Evolutionary conservation across 169 alveolate species (phyloP).

Genomic region (Babesia divergens): DNA sequence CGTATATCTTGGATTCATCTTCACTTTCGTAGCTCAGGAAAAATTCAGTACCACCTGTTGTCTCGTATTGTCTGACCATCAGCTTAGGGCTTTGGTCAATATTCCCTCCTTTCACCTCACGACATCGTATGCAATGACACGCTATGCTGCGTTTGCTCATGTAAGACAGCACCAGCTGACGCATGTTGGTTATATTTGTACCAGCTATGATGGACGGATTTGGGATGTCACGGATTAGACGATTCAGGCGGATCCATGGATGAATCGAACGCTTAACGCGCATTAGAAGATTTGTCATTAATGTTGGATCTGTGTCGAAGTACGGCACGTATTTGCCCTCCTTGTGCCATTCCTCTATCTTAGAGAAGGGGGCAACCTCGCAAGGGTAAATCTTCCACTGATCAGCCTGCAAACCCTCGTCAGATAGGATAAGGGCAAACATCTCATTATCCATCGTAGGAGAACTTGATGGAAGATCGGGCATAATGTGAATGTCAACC

Average conservation of each 20-base stretch:
- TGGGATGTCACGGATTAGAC: constrained; percentile 92
- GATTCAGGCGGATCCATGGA: constrained; percentile 91
- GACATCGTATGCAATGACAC: constrained; percentile 90
- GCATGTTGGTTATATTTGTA: constrained; percentile 87
- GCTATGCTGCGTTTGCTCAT: constrained; percentile 77
- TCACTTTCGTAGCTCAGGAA: constrained; percentile 72
- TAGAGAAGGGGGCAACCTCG: constrained; percentile 90
- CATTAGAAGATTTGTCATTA: constrained; percentile 71
- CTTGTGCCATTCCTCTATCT: constrained; percentile 85
- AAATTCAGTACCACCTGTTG: constrained; percentile 76
- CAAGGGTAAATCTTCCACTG: constrained; percentile 95
- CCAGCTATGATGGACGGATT: constrained; percentile 92
- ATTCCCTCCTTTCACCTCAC: constrained; percentile 83
- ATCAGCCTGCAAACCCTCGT: constrained; percentile 89
- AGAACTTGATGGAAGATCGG: constrained; percentile 86
- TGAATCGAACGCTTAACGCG: constrained; percentile 87
- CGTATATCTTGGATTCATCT: constrained; percentile 70
- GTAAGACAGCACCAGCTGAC: constrained; percentile 80
- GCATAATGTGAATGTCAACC: constrained; percentile 93
- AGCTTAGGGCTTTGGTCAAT: constrained; percentile 49
- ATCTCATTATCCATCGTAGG: constrained; percentile 83
- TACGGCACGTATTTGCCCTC: constrained; percentile 85
- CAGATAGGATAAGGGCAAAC: constrained; percentile 81
- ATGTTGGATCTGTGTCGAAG: constrained; percentile 81
- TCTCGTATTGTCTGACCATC: constrained; percentile 58